Conservation (phyloP, 2,329 filamentous ascomycete genomes). For the Cladosporium sp. region DNA sequence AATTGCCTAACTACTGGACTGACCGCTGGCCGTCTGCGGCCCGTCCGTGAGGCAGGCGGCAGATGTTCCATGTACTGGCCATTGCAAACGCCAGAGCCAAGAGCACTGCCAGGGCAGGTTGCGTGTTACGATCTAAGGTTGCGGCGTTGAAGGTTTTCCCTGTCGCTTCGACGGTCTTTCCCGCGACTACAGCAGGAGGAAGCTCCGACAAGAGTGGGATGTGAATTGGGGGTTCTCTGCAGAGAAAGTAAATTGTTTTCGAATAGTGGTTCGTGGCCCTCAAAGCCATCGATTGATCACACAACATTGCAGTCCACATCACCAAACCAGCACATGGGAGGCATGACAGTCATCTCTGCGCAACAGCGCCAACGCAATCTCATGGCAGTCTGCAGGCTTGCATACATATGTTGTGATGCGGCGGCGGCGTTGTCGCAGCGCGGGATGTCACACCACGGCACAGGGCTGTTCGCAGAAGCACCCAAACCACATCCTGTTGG, state of each 20-base stretch:
- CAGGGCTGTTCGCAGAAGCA: not conserved
- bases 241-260: not conserved
- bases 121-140: not conserved
- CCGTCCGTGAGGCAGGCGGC: not conserved
- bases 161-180: not conserved
- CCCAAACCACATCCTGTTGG: not conserved
- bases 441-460: not conserved
- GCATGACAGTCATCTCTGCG: not conserved
- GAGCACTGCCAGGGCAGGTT: not conserved
- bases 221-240: too few species aligned
- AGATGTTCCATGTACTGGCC: not conserved
- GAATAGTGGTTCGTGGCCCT: slow-evolving; percentile 3
- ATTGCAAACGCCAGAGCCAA: too few species aligned
- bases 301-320: not conserved
- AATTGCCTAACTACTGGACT: not conserved
- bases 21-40: not conserved
- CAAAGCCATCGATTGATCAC: slow-evolving; percentile 8
- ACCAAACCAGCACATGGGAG: not conserved
- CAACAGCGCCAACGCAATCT: not conserved
- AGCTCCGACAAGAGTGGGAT: not conserved
- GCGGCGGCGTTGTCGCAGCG: not conserved
- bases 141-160: not conserved
- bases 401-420: slow-evolving; percentile 1
- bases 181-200: not conserved
- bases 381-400: not conserved